These are phyloP conservation scores for Candida gorgasii DNA, from an alignment of 805 yeast genomes.

Conservation along the genomic window DNA sequence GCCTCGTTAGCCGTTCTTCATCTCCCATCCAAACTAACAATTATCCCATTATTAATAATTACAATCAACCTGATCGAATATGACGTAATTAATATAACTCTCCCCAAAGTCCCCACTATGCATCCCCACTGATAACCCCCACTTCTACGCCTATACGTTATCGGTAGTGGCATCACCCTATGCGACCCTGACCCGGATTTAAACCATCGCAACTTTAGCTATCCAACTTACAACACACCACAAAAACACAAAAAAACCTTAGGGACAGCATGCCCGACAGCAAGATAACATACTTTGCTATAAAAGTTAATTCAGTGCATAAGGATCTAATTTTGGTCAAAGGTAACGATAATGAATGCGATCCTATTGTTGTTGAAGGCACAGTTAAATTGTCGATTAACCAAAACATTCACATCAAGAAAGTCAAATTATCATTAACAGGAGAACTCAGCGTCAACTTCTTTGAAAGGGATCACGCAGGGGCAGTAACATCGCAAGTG, in stretches of 20 bases:
- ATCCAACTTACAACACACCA: background rate
- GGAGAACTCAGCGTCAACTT: constrained; percentile 48
- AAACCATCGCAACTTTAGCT: background rate
- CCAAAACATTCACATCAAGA: constrained; percentile 40
- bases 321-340: constrained; percentile 43
- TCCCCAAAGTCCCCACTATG: too few species aligned
- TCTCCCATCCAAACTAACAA: too few species aligned
- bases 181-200: constrained; percentile 1
- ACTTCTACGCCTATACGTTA: too few species aligned
- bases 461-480: constrained; percentile 31
- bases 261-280: constrained; percentile 13
- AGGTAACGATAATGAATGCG: constrained; percentile 48
- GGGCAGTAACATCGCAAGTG: constrained; percentile 33
- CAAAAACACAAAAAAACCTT: background rate
- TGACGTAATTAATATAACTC: too few species aligned
- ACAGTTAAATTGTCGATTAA: constrained; percentile 47
- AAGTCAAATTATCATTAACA: constrained; percentile 36
- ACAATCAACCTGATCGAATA: too few species aligned
- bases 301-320: constrained; percentile 39
- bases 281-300: constrained; percentile 32
- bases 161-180: background rate
- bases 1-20: too few species aligned
- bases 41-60: too few species aligned
- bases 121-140: background rate
- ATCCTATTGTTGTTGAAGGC: constrained; percentile 45